phyloP scores from a whole-genome alignment of 2,329 filamentous ascomycete species.

The Ascochyta lentis region DNA sequence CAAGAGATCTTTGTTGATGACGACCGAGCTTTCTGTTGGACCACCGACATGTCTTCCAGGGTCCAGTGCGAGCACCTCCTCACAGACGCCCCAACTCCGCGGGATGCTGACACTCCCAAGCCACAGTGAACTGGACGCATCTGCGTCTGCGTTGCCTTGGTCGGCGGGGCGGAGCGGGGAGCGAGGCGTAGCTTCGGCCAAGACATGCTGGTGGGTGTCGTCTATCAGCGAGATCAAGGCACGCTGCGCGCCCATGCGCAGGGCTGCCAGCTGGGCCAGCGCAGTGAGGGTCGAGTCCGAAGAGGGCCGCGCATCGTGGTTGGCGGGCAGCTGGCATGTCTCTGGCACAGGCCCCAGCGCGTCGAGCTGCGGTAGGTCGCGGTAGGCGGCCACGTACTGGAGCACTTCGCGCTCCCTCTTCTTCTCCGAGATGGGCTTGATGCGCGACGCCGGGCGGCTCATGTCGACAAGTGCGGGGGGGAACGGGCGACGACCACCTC shows the following conservation, averaged over 20 bases:
- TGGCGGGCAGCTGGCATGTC: constrained; percentile 12
- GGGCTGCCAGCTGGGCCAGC: constrained; percentile 45
- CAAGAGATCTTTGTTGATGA: constrained; percentile 21
- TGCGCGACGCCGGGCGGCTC: constrained; percentile 1
- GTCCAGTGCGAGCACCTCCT: constrained; percentile 23
- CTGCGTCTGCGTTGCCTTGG: constrained; percentile 12
- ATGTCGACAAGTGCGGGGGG: constrained; percentile 7
- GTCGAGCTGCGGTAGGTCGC: constrained; percentile 30
- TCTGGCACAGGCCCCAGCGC: constrained; percentile 9
- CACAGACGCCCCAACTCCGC: constrained; percentile 35
- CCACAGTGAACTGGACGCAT: constrained; percentile 28
- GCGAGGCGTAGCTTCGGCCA: constrained; percentile 48
- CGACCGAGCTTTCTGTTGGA: neutral
- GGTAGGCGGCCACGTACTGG: constrained; percentile 36
- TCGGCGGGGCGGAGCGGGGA: constrained; percentile 29
- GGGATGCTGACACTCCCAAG: constrained; percentile 41
- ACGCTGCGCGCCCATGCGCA: constrained; percentile 42
- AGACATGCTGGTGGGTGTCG: constrained; percentile 42
- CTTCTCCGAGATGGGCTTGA: constrained; percentile 20
- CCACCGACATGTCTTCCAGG: neutral
- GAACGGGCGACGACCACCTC: neutral
- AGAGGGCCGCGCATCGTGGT: constrained; percentile 29
- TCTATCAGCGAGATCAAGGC: constrained; percentile 49
- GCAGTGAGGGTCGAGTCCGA: constrained; percentile 42
- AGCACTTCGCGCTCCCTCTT: constrained; percentile 39